These are phyloP conservation scores for Metschnikowia hibisci DNA, from an alignment of 805 yeast genomes.

Conservation along the genomic window DNA sequence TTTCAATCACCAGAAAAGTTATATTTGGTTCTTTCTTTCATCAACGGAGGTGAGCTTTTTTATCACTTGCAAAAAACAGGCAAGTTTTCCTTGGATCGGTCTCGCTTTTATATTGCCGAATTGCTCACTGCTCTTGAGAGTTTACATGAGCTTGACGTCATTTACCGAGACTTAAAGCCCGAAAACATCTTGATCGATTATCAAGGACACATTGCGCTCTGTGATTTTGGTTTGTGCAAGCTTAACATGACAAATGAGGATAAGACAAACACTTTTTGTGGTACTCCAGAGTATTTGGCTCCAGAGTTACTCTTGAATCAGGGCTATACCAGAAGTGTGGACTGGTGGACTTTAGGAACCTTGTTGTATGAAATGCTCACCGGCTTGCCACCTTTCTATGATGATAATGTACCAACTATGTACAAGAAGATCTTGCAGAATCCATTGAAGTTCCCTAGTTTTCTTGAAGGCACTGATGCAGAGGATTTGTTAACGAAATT, in stretches of 20 bases:
- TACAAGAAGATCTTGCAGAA: slow-evolving; percentile 89
- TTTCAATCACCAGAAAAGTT: slow-evolving; percentile 97
- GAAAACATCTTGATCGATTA: slow-evolving; percentile 92
- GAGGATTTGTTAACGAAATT: slow-evolving; percentile 71
- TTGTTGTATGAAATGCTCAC: slow-evolving; percentile 93
- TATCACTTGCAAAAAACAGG: slow-evolving; percentile 92
- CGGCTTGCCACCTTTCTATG: slow-evolving; percentile 95
- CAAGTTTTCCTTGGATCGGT: slow-evolving; percentile 79
- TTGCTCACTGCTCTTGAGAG: slow-evolving; percentile 89
- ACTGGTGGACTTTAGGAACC: slow-evolving; percentile 98
- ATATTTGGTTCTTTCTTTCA: slow-evolving; percentile 84
- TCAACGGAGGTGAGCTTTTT: slow-evolving; percentile 95
- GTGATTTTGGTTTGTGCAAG: slow-evolving; percentile 96
- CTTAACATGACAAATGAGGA: slow-evolving; percentile 89
- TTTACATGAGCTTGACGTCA: slow-evolving; percentile 84
- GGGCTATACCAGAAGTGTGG: slow-evolving; percentile 94
- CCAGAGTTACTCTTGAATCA: slow-evolving; percentile 89
- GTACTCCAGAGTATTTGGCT: slow-evolving; percentile 96
- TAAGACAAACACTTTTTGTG: slow-evolving; percentile 90
- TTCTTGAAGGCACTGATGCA: slow-evolving; percentile 77
- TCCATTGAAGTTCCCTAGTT: slow-evolving; percentile 83
- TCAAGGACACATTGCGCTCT: slow-evolving; percentile 95
- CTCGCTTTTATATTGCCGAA: slow-evolving; percentile 93
- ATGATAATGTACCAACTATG: slow-evolving; percentile 90
- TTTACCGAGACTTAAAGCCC: slow-evolving; percentile 93